Conservation (phyloP, 257 asterid species). For the Vinca minor region DNA sequence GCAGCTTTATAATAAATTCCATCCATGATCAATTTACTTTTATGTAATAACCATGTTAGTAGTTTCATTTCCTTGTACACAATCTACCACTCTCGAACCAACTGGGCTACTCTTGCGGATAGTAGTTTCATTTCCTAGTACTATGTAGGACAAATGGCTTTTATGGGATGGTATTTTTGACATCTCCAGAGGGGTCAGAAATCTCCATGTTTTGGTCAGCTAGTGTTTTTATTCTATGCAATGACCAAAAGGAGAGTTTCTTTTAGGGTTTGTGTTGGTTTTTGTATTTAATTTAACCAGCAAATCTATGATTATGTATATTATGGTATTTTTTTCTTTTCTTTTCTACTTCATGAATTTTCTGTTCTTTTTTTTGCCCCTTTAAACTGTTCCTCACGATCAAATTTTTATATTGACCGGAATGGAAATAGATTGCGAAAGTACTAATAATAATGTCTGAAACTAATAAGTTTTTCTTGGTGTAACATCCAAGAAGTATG, state of each 20-base stretch:
- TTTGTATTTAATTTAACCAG: slow-evolving; percentile 4
- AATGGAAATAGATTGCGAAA: neutral
- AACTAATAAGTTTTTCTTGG: no score
- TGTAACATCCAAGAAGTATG: no score
- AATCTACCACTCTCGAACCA: no score
- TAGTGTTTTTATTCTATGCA: slow-evolving; percentile 62
- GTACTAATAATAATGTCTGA: no score
- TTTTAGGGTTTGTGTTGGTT: slow-evolving; percentile 13
- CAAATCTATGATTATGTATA: neutral
- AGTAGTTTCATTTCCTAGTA: neutral
- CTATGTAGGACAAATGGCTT: slow-evolving; percentile 28
- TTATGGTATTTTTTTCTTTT: neutral
- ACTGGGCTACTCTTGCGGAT: no score
- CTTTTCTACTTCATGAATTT: neutral
- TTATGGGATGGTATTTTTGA: slow-evolving; percentile 79
- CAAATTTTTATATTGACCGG: neutral
- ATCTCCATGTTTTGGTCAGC: slow-evolving; percentile 36
- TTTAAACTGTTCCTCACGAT: neutral
- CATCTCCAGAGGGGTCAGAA: slow-evolving; percentile 57
- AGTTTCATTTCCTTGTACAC: neutral
- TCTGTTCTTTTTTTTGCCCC: no score
- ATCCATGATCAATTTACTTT: neutral
- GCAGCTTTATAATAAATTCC: slow-evolving; percentile 49
- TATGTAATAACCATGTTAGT: neutral
- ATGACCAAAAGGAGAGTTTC: slow-evolving; percentile 29